Evolutionary conservation across 768 basidiomycete genomes (phyloP), one percentile per base, ranked within the genome.

Genomic region (Rhizopogon roseolus): DNA sequence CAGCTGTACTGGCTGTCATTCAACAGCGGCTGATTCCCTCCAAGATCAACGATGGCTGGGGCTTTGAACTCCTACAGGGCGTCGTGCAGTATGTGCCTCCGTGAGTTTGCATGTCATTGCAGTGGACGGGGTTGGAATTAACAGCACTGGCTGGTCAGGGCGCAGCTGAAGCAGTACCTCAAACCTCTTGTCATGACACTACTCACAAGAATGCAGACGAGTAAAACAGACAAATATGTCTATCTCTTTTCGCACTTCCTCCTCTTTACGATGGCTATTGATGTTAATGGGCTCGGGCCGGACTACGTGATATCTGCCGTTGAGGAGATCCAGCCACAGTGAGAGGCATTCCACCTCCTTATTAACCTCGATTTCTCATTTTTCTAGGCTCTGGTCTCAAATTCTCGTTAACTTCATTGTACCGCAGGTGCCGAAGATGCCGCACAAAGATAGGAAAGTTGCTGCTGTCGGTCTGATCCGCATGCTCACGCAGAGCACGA

Each of bases 21-120:
- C 95, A 97, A 69, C 95, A 97, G 63, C 81, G 93, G 41, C 72
- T 99, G 19, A 85, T 97, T 29, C 90, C 90, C 5, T 87, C 85
- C 16, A 95, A 93, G 66, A 53, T 85, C 25, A 93, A 97, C 63
- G 96, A 99, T 67, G 79, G 73, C 5, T 95, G 89, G 81, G 96
- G 93, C 1, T 93, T 96, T 58, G 94, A 97, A 65, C 73, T 99
- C 11, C 66, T 99, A 44, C 83, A 95, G 55, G 79, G 82, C 5
- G 80, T 97, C 14, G 80, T 93, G 50, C 76, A 80, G 45, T 70
- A 82, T 62, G 79, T 93, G 14, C 85, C 89, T 46, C 75, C 84
- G 93, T 98, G 65, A 69, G 93, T 79, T 6, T 51, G 14, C 27
- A 28, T 22, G 5, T 22, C 57, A 53, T 54, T 13, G 14, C 22